phyloP scores from a whole-genome alignment of 129 eudicot genomes.

The Logfia minima region DNA sequence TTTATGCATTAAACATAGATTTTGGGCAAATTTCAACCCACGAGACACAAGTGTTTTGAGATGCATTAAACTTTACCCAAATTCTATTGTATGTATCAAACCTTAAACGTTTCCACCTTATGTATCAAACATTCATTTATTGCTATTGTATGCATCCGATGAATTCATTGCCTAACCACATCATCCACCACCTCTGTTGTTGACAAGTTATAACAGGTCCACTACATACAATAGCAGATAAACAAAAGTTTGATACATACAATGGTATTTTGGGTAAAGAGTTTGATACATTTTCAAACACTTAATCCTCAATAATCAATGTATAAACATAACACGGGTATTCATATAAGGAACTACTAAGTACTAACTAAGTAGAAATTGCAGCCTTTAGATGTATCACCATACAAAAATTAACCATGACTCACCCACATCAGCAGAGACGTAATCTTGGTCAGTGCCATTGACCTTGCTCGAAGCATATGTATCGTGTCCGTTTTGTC shows the following conservation, averaged over 20 bases:
- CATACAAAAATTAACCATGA: background rate
- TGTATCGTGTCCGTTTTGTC: constrained; percentile 23
- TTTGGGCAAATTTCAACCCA: background rate
- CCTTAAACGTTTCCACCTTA: background rate
- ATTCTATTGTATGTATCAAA: background rate
- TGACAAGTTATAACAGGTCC: background rate
- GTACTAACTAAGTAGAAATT: background rate
- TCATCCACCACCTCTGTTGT: too few species aligned
- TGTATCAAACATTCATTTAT: background rate
- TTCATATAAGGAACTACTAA: background rate
- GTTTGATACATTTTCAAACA: background rate
- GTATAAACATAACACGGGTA: background rate
- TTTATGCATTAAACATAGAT: background rate
- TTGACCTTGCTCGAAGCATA: constrained; percentile 29
- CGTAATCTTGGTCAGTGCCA: constrained; percentile 12
- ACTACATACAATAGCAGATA: background rate
- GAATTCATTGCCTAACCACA: background rate
- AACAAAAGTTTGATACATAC: too few species aligned
- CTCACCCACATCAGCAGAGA: constrained; percentile 49
- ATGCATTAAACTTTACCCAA: background rate
- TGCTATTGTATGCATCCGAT: background rate
- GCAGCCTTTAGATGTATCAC: background rate
- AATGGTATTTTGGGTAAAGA: background rate
- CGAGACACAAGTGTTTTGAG: background rate
- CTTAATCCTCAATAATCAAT: background rate